phyloP scores from a whole-genome alignment of 2,329 filamentous ascomycete species.

The Albophoma yamanashiensis region DNA sequence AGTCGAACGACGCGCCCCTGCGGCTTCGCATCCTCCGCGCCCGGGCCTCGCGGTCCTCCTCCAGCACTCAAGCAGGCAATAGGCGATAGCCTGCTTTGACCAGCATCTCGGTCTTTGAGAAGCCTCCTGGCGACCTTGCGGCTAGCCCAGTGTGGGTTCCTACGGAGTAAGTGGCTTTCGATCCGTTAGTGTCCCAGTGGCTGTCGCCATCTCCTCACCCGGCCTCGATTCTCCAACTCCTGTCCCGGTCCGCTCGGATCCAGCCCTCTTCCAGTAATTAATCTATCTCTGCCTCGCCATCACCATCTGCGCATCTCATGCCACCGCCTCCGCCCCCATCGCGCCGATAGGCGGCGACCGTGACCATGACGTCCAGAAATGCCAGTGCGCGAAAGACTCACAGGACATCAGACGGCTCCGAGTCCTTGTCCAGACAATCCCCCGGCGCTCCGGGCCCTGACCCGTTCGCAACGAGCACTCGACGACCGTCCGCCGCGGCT shows the following conservation, averaged over 20 bases:
- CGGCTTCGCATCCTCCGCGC: neutral
- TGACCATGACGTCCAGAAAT: slow-evolving; percentile 13
- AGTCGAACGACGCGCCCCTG: neutral
- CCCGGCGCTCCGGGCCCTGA: slow-evolving; percentile 2
- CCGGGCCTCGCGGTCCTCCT: neutral
- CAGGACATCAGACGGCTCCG: slow-evolving; percentile 8
- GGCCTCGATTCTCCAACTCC: slow-evolving; percentile 1
- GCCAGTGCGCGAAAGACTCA: slow-evolving; percentile 13
- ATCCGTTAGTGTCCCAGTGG: neutral
- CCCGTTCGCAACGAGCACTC: neutral
- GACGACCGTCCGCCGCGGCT: slow-evolving; percentile 7
- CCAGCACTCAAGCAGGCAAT: neutral
- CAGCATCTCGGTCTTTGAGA: neutral
- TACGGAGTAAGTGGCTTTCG: neutral
- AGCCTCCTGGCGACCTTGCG: neutral
- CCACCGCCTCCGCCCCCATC: slow-evolving; percentile 10
- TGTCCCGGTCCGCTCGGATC: slow-evolving; percentile 7
- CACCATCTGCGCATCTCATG: slow-evolving; percentile 7
- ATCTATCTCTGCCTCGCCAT: neutral
- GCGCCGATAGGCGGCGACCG: slow-evolving; percentile 19
- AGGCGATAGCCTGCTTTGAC: neutral
- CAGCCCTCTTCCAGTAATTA: neutral
- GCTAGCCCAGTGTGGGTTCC: neutral
- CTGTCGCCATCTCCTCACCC: neutral
- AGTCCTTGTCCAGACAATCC: slow-evolving; percentile 4